A percentile compares a stretch with the other conserved stretches of the same genome.
phyloP scores from a whole-genome alignment of 2,329 filamentous ascomycete genomes.

The Neopestalotiopsis sp. region DNA sequence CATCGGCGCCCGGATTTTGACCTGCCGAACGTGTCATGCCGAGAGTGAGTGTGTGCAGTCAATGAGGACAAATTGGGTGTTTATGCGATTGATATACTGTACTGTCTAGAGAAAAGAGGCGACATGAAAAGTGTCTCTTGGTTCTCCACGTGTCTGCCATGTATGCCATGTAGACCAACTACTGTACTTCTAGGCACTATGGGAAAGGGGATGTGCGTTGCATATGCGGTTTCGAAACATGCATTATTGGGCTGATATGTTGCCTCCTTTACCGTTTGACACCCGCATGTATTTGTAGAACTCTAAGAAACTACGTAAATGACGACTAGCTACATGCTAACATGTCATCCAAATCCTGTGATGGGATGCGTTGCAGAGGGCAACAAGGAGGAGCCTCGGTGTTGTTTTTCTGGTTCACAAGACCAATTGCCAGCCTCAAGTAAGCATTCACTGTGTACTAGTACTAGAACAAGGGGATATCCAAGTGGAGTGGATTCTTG shows the following conservation, averaged over 20 bases:
- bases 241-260: neutral
- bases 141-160: neutral
- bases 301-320: too few relatives aligned
- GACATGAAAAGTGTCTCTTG: too few relatives aligned
- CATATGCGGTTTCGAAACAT: conserved; percentile 2
- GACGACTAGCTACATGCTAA: too few relatives aligned
- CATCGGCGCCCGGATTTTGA: neutral
- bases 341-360: too few relatives aligned
- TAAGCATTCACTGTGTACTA: neutral
- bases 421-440: neutral
- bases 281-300: neutral
- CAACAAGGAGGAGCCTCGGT: neutral
- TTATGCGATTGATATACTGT: neutral
- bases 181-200: neutral
- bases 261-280: too few relatives aligned
- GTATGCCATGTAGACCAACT: neutral
- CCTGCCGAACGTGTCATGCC: neutral
- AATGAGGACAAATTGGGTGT: too few relatives aligned
- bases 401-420: neutral
- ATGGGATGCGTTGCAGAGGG: neutral
- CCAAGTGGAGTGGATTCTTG: neutral
- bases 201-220: neutral
- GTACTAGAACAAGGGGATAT: neutral
- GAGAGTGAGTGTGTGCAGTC: neutral
- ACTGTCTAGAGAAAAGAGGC: neutral